Percentiles rank a stretch among this genome's conserved stretches.
phyloP scores from a whole-genome alignment of 768 basidiomycete species.

The Suillus subalutaceus region DNA sequence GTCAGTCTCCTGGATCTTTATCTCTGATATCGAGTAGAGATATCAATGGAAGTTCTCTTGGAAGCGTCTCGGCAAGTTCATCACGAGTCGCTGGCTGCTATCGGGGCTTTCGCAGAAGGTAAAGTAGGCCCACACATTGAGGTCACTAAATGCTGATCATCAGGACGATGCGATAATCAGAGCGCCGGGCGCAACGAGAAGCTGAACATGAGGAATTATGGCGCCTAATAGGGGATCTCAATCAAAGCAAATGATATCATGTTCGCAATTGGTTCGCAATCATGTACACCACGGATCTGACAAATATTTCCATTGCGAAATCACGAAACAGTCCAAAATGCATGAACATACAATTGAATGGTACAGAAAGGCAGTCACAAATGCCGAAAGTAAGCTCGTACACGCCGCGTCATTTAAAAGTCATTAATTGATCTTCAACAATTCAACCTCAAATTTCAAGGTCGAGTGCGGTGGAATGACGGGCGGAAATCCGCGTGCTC shows the following conservation, averaged over 20 bases:
- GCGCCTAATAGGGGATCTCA: background rate
- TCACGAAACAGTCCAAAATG: constrained; percentile 1
- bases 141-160: constrained; percentile 10
- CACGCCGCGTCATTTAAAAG: constrained; percentile 17
- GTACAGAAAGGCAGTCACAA: constrained; percentile 26
- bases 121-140: background rate
- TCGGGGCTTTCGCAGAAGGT: constrained; percentile 11
- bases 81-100: constrained; percentile 12
- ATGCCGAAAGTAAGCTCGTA: constrained; percentile 22
- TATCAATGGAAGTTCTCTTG: constrained; percentile 9
- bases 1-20: background rate
- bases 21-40: background rate
- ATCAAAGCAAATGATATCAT: background rate
- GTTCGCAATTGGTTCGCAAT: background rate
- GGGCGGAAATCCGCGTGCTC: constrained; percentile 72
- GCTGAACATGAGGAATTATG: constrained; percentile 1
- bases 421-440: constrained; percentile 64
- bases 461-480: constrained; percentile 77
- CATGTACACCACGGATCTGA: background rate
- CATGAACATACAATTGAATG: constrained; percentile 25
- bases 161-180: constrained; percentile 15
- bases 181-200: constrained; percentile 8
- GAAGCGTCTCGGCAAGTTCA: constrained; percentile 11
- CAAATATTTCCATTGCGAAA: background rate
- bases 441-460: constrained; percentile 83